These are phyloP conservation scores for Cutaneotrichosporon mucoides DNA, from an alignment of 1,284 basidiomycete species.

Conservation along the genomic window DNA sequence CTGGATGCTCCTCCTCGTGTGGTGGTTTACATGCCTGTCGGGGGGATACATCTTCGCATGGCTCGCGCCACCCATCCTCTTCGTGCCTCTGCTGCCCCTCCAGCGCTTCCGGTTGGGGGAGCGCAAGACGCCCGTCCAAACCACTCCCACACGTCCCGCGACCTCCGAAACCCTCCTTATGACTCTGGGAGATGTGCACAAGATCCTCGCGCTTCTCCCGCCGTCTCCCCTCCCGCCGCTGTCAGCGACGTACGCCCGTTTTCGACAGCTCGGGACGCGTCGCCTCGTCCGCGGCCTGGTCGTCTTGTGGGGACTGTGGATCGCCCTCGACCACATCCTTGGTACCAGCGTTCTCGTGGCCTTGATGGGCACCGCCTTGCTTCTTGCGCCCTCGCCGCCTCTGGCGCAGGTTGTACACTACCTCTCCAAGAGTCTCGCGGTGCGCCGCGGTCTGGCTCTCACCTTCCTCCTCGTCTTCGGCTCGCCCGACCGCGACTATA, in stretches of 20 bases:
- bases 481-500: conserved; percentile 33
- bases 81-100: conserved; percentile 33
- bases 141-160: conserved; percentile 45
- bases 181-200: conserved; percentile 46
- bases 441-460: conserved; percentile 36
- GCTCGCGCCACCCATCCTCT: conserved; percentile 44
- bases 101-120: conserved; percentile 48
- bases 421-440: conserved; percentile 37
- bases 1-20: conserved; percentile 62
- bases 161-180: conserved; percentile 61
- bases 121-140: neutral
- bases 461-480: conserved; percentile 45
- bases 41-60: conserved; percentile 56
- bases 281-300: conserved; percentile 38
- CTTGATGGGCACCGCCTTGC: conserved; percentile 37
- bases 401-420: conserved; percentile 37
- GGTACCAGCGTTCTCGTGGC: conserved; percentile 37
- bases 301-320: conserved; percentile 46
- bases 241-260: conserved; percentile 30
- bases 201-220: conserved; percentile 44
- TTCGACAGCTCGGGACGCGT: conserved; percentile 31
- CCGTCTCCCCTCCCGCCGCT: conserved; percentile 31
- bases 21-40: conserved; percentile 74
- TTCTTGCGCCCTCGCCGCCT: conserved; percentile 46
- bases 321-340: conserved; percentile 32